Evolutionary conservation across 2,329 filamentous ascomycete genomes (phyloP).

Genomic region (Bipolaris sorokiniana): DNA sequence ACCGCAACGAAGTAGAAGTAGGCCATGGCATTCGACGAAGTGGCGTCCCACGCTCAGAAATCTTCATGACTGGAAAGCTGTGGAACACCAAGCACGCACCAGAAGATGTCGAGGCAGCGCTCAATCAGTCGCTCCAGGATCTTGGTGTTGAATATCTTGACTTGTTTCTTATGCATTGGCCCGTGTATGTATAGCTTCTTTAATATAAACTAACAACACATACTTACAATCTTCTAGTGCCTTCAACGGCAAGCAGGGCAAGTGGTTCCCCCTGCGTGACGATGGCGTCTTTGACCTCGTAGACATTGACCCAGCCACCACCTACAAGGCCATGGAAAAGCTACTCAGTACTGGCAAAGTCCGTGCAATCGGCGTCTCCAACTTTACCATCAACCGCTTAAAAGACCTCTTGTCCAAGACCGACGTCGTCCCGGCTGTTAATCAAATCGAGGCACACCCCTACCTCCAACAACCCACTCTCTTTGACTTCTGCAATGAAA

Average conservation of each 20-base stretch:
- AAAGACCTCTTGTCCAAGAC: constrained; percentile 71
- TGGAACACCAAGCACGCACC: constrained; percentile 79
- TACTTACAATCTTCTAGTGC: constrained; percentile 11
- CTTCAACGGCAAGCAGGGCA: constrained; percentile 41
- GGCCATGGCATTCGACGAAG: constrained; percentile 70
- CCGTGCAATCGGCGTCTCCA: constrained; percentile 80
- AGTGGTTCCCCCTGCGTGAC: constrained; percentile 34
- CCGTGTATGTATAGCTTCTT: constrained; percentile 34
- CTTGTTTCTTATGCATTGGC: constrained; percentile 72
- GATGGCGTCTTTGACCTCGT: constrained; percentile 71
- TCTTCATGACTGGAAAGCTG: constrained; percentile 80
- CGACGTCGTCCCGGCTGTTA: constrained; percentile 69
- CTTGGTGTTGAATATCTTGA: constrained; percentile 70
- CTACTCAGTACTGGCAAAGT: constrained; percentile 70
- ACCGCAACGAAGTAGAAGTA: constrained; percentile 78
- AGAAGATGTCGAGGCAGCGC: constrained; percentile 60
- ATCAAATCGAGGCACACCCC: constrained; percentile 80
- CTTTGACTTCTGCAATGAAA: constrained; percentile 70
- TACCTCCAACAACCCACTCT: constrained; percentile 50
- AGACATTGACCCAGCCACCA: constrained; percentile 81
- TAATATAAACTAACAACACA: background rate
- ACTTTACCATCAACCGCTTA: constrained; percentile 78
- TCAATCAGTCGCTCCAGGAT: constrained; percentile 64
- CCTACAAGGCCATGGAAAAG: constrained; percentile 74
- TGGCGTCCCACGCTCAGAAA: constrained; percentile 66